Evolutionary conservation across 192 early-diverging fungal genomes (phyloP).

Genomic region (Coemansia umbellata): DNA sequence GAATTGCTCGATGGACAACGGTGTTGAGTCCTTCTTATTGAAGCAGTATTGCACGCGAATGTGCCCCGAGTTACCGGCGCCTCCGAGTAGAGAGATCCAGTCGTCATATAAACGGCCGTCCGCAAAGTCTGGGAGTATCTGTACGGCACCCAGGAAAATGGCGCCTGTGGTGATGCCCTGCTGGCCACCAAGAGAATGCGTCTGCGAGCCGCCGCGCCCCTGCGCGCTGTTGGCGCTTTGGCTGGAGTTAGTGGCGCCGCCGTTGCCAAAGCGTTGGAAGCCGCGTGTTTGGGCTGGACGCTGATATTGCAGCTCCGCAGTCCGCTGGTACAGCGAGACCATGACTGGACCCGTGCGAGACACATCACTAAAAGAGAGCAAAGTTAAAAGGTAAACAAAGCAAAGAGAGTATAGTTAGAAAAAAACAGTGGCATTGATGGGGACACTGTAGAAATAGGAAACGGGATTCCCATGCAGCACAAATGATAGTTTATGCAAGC

Average conservation of each 20-base stretch:
- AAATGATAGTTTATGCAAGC: too few relatives aligned
- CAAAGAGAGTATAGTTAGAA: not conserved
- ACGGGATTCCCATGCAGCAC: not conserved
- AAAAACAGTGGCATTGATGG: constrained; percentile 4
- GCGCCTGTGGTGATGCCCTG: constrained; percentile 40
- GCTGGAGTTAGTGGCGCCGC: constrained; percentile 10
- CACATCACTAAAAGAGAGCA: constrained; percentile 34
- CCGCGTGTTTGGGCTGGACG: constrained; percentile 45
- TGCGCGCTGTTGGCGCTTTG: not conserved
- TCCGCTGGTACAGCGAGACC: constrained; percentile 55
- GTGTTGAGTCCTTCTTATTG: constrained; percentile 64
- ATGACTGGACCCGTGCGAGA: constrained; percentile 49
- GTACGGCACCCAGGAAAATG: constrained; percentile 50
- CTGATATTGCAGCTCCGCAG: constrained; percentile 49
- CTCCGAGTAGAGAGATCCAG: constrained; percentile 61
- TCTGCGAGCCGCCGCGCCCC: constrained; percentile 31
- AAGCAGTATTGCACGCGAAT: constrained; percentile 71
- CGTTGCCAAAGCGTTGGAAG: constrained; percentile 46
- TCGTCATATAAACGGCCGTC: constrained; percentile 61
- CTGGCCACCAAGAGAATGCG: constrained; percentile 27
- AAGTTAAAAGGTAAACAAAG: not conserved
- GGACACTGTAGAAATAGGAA: not conserved
- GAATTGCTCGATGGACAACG: constrained; percentile 85
- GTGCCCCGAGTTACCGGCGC: constrained; percentile 57
- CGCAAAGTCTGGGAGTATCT: constrained; percentile 52